phyloP scores from a whole-genome alignment of 108 stramenopile species.

The Pseudonitzschia pungens region DNA sequence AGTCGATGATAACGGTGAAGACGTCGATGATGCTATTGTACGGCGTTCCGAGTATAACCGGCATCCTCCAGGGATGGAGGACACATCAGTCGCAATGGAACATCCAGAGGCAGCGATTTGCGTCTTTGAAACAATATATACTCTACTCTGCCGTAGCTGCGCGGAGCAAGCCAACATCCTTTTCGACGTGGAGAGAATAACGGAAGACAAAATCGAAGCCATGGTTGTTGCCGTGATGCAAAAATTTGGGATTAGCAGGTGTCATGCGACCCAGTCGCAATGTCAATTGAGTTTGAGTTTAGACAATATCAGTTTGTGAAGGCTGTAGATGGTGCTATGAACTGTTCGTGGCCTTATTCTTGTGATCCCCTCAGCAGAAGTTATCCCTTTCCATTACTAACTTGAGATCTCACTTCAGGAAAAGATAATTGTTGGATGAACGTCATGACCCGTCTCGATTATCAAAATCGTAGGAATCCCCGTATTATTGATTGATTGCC shows the following conservation, averaged over 20 bases:
- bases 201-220: conserved; percentile 10
- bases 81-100: background rate
- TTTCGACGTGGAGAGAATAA: conserved; percentile 3
- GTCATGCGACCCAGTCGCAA: too few species aligned
- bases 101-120: background rate
- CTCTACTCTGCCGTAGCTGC: background rate
- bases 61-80: background rate
- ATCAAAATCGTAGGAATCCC: too few species aligned
- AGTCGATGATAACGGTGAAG: background rate
- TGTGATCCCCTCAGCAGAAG: too few species aligned
- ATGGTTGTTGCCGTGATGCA: conserved; percentile 1
- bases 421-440: too few species aligned
- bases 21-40: background rate
- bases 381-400: too few species aligned
- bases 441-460: too few species aligned
- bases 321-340: too few species aligned
- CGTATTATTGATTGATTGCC: too few species aligned
- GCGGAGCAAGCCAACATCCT: conserved; percentile 6
- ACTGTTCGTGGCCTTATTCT: too few species aligned
- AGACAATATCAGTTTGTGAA: too few species aligned
- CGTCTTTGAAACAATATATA: background rate
- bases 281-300: too few species aligned
- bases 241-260: background rate
- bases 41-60: background rate
- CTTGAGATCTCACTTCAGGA: too few species aligned